Evolutionary conservation across 768 basidiomycete genomes (phyloP), one percentile per base, ranked within the genome.

Genomic region (Mycena floridula): DNA sequence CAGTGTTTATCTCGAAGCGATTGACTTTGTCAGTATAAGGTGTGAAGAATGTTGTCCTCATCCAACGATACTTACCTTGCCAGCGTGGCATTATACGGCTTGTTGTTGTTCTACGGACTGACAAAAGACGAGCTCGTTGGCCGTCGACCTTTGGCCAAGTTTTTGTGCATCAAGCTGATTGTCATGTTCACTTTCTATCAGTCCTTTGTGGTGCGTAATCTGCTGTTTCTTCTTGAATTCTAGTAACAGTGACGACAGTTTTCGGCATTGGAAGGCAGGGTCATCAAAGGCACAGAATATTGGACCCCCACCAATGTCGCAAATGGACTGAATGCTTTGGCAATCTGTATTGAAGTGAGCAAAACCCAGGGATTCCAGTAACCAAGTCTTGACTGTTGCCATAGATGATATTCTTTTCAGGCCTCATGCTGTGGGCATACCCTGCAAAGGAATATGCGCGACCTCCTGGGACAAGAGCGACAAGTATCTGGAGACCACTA

Each of bases 181-280:
- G 85, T 91, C 36, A 81, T 91, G 78, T 81, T 86, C 59, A 91
- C 89, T 0, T 93, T 89, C 62, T 95, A 93, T 60, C 92, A 93
- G 55, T 71, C 76, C 1, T 85, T 90, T 54, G 61, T 89, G 41
- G 82, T 85, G 54, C 43, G 82, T 65, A 21, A 3, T 42, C 2
- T n/a, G 6, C 18, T 37, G 25, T 13, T 30, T 15, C 23, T 47
- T 11, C 20, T 26, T 30, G 24, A 20, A 16, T 46, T 46, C 40
- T 40, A 15, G 45, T n/a, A n/a, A n/a, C n/a, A n/a, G n/a, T 58
- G 32, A 13, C 27, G 12, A 9, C 42, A 90, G 81, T 85, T 94
- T 58, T 64, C 56, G 32, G 69, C 77, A 4, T 63, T 96, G 25
- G 78, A 82, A 55, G 74, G 82, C 38, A 62, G 69, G 24, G 82